phyloP scores from a whole-genome alignment of 75 land plant genomes.

The Larix kaempferi region DNA sequence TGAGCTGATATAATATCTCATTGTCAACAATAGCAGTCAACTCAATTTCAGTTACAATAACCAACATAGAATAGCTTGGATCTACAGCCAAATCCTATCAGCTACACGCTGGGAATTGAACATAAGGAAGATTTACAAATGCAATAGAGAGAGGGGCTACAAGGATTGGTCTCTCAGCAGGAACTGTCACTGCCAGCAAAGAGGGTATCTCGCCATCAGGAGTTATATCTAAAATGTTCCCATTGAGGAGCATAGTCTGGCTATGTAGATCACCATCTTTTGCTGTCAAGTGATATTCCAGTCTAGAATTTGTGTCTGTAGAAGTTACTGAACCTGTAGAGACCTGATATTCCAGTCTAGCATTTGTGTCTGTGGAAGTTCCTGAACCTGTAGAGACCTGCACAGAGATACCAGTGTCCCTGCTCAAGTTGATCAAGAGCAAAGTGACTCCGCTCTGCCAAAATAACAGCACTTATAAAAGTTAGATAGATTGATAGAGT shows the following conservation, averaged over 20 bases:
- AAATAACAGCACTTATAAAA: background rate
- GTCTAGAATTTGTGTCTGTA: slow-evolving; percentile 19
- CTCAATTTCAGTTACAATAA: background rate
- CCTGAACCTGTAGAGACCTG: slow-evolving; percentile 8
- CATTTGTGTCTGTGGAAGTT: slow-evolving; percentile 11
- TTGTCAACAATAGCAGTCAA: too few relatives aligned
- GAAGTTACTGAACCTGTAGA: slow-evolving; percentile 16
- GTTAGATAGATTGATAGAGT: background rate
- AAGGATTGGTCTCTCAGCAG: slow-evolving; percentile 17
- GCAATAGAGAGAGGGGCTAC: slow-evolving; percentile 51
- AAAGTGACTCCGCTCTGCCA: slow-evolving; percentile 55
- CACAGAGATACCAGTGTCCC: slow-evolving; percentile 2
- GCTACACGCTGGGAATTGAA: background rate
- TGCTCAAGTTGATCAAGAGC: slow-evolving; percentile 65
- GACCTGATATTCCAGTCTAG: slow-evolving; percentile 46
- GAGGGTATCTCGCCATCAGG: slow-evolving; percentile 36
- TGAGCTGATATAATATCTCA: background rate
- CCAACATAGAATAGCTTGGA: background rate
- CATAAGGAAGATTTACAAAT: slow-evolving; percentile 18
- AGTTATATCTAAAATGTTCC: slow-evolving; percentile 33
- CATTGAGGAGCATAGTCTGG: slow-evolving; percentile 50
- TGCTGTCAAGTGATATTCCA: slow-evolving; percentile 67
- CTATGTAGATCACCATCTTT: slow-evolving; percentile 46
- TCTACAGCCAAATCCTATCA: background rate
- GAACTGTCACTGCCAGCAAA: slow-evolving; percentile 24